Conservation (phyloP, 768 basidiomycete species). For the Lactarius akahatsu region DNA sequence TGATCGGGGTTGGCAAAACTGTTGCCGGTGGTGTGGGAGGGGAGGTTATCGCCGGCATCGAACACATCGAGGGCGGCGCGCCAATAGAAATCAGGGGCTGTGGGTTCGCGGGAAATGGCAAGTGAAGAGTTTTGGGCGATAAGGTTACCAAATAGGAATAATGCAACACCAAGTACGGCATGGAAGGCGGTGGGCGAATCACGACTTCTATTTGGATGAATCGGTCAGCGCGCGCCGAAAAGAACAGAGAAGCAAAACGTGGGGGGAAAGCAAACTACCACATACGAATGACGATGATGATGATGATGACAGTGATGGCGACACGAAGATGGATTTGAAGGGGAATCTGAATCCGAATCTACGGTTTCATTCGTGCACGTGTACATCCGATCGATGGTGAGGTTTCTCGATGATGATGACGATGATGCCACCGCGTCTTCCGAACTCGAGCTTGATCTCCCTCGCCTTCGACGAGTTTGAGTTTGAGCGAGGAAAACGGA, state of each 20-base stretch:
- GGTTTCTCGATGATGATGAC: background rate
- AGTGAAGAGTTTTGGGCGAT: constrained; percentile 52
- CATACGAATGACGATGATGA: constrained; percentile 6
- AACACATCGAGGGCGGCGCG: constrained; percentile 70
- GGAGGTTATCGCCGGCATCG: constrained; percentile 64
- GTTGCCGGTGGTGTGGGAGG: constrained; percentile 39
- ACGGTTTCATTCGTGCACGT: background rate
- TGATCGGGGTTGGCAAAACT: background rate
- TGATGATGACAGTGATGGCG: background rate
- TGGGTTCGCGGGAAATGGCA: constrained; percentile 56
- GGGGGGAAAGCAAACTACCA: background rate
- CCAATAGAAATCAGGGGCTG: constrained; percentile 54
- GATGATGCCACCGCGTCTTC: background rate
- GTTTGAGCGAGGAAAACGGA: constrained; percentile 43
- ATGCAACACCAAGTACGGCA: constrained; percentile 58
- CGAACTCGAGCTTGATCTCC: constrained; percentile 1
- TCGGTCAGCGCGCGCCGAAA: background rate
- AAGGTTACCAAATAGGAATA: constrained; percentile 63
- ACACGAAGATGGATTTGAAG: background rate
- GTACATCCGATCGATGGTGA: background rate
- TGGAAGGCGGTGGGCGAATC: constrained; percentile 68
- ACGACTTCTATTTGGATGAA: constrained; percentile 15
- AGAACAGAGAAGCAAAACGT: background rate
- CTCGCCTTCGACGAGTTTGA: background rate
- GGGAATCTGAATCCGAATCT: constrained; percentile 4